Percentiles rank a stretch among this genome's conserved stretches.
Conservation (phyloP, 2,329 filamentous ascomycete genomes). For the Colletotrichum sublineola region DNA sequence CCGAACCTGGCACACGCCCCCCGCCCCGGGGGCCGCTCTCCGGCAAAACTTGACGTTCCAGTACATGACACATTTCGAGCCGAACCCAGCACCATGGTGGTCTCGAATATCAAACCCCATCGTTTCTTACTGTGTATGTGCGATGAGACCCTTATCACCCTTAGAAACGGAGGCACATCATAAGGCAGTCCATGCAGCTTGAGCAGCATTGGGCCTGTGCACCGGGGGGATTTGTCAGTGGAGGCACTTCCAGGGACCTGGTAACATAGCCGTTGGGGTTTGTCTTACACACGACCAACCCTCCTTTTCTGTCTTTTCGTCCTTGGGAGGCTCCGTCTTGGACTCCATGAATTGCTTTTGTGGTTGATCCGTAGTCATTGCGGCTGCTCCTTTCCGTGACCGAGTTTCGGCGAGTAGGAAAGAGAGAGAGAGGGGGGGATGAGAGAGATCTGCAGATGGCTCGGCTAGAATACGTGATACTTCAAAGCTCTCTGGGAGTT, state of each 20-base stretch:
- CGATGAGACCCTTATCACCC: not conserved
- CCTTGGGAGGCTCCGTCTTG: conserved; percentile 1
- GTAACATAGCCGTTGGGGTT: not conserved
- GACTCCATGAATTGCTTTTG: conserved; percentile 16
- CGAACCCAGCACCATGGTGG: not conserved
- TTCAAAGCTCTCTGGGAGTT: not conserved
- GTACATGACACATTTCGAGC: not conserved
- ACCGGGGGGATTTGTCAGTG: not conserved
- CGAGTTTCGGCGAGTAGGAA: not conserved
- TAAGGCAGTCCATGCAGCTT: conserved; percentile 20
- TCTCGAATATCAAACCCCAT: not conserved
- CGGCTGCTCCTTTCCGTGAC: not conserved
- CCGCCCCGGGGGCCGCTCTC: not conserved
- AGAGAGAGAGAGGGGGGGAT: too few relatives aligned
- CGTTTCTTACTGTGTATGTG: not conserved
- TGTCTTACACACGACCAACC: conserved; percentile 16
- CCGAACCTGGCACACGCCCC: not conserved
- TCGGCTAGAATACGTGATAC: not conserved
- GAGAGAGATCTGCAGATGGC: not conserved
- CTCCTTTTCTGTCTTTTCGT: not conserved
- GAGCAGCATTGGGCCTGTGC: conserved; percentile 20
- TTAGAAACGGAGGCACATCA: conserved; percentile 16
- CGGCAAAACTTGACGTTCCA: not conserved
- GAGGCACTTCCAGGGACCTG: not conserved
- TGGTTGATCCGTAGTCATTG: conserved; percentile 15